These are phyloP conservation scores for Aspergillus sp. DNA, from an alignment of 2,329 filamentous ascomycete genomes.

Conservation along the genomic window DNA sequence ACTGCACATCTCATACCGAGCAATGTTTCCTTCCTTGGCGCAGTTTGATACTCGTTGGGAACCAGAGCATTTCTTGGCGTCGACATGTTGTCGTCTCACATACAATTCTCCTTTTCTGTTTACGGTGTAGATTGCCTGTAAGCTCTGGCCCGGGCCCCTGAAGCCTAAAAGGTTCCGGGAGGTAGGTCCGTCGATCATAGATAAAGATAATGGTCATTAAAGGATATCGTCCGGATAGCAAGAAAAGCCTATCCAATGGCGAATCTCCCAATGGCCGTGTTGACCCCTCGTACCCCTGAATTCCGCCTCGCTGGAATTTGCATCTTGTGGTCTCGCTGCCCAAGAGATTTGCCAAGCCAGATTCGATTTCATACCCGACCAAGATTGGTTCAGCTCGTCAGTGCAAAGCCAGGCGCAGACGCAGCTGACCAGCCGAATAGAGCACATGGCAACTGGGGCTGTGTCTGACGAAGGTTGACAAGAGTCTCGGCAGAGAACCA, in stretches of 20 bases:
- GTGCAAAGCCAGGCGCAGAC: neutral
- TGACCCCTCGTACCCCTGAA: neutral
- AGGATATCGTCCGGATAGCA: neutral
- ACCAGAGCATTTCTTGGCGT: neutral
- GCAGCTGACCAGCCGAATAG: neutral
- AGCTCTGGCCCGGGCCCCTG: neutral
- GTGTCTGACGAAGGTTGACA: conserved; percentile 13
- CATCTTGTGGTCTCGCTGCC: neutral
- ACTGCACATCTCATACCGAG: neutral
- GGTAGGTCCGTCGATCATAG: neutral
- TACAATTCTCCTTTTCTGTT: neutral
- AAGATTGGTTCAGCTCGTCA: conserved; percentile 13
- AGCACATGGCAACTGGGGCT: conserved; percentile 17
- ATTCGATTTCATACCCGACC: conserved; percentile 9
- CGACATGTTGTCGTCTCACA: neutral
- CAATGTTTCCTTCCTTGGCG: conserved; percentile 7
- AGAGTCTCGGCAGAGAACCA: conserved; percentile 16
- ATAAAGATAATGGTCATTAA: neutral
- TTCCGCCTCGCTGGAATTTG: conserved; percentile 8
- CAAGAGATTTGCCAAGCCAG: conserved; percentile 13
- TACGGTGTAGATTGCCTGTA: neutral
- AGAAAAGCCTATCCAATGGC: neutral
- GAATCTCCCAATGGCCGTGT: neutral
- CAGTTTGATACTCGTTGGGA: conserved; percentile 2
- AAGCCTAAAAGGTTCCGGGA: neutral